Percentiles rank a stretch among this genome's conserved stretches.
Evolutionary conservation across 345 rosid species (phyloP).

Genomic region (Brassica nigra): DNA sequence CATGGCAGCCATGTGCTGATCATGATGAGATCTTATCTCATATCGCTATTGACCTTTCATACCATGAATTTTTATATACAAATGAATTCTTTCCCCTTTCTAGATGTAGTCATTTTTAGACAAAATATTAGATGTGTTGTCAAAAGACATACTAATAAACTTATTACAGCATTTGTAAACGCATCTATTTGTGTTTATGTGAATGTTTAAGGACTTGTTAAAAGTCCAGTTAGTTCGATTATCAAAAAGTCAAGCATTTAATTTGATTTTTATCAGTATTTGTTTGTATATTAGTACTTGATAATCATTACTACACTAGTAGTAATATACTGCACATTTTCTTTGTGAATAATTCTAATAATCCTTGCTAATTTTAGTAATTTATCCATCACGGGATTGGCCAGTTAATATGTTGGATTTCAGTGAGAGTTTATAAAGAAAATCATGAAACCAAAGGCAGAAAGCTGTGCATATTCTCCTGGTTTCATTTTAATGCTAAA

Average conservation of each 20-base stretch:
- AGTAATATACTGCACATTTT: neutral
- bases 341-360: neutral
- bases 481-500: neutral
- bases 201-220: slow-evolving; percentile 27
- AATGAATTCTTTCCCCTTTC: neutral
- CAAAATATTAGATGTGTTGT: slow-evolving; percentile 10
- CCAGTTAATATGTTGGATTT: neutral
- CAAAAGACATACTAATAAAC: slow-evolving; percentile 13
- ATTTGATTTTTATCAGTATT: slow-evolving; percentile 24
- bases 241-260: slow-evolving; percentile 31
- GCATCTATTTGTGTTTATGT: slow-evolving; percentile 17
- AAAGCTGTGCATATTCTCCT: neutral
- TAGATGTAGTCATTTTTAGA: neutral
- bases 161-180: slow-evolving; percentile 11
- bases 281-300: slow-evolving; percentile 22
- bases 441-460: neutral
- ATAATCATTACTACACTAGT: slow-evolving; percentile 9
- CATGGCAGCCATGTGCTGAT: slow-evolving; percentile 43
- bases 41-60: slow-evolving; percentile 32
- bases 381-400: neutral
- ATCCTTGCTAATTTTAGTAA: neutral
- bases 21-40: slow-evolving; percentile 19
- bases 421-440: neutral
- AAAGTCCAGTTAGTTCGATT: slow-evolving; percentile 14
- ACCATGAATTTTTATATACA: slow-evolving; percentile 20